These are phyloP conservation scores for Haplosporangium gracile DNA, from an alignment of 192 early-diverging fungal genomes.

Conservation along the genomic window DNA sequence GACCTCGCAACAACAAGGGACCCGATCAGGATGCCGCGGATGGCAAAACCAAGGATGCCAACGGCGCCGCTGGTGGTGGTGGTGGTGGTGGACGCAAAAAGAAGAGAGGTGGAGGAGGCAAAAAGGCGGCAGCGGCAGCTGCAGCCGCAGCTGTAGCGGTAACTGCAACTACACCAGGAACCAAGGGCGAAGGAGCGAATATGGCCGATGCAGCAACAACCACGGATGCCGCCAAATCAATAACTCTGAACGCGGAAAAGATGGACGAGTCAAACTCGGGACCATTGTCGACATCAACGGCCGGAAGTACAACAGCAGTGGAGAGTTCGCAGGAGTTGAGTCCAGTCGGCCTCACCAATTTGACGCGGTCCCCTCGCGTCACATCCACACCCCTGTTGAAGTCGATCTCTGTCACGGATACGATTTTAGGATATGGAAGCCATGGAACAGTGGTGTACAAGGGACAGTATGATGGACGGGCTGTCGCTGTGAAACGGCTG, in stretches of 20 bases:
- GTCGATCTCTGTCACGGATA: conserved; percentile 71
- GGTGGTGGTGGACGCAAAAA: conserved; percentile 42
- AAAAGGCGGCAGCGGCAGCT: conserved; percentile 20
- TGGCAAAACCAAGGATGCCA: conserved; percentile 5
- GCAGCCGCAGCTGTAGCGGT: conserved; percentile 16
- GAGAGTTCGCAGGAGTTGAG: conserved; percentile 19
- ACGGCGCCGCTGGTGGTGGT: conserved; percentile 13
- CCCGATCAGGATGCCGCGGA: conserved; percentile 2
- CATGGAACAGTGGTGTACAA: conserved; percentile 98
- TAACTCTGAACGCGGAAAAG: background rate
- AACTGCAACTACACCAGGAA: conserved; percentile 1
- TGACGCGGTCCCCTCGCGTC: conserved; percentile 19
- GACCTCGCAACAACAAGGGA: background rate
- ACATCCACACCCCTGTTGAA: conserved; percentile 56
- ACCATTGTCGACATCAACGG: conserved; percentile 5
- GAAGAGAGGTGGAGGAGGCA: conserved; percentile 52
- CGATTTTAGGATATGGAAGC: conserved; percentile 88
- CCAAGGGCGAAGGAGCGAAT: background rate
- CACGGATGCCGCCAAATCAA: background rate
- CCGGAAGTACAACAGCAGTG: conserved; percentile 46
- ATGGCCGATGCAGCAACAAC: background rate
- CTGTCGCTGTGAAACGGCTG: conserved; percentile 95
- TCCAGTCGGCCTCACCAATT: background rate
- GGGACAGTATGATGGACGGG: conserved; percentile 91
- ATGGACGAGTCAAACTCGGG: background rate